A percentile compares a stretch with the other conserved stretches of the same genome.
These are phyloP conservation scores for Tieghemostelium lacteum DNA, from an alignment of 78 protist species.

Conservation along the genomic window DNA sequence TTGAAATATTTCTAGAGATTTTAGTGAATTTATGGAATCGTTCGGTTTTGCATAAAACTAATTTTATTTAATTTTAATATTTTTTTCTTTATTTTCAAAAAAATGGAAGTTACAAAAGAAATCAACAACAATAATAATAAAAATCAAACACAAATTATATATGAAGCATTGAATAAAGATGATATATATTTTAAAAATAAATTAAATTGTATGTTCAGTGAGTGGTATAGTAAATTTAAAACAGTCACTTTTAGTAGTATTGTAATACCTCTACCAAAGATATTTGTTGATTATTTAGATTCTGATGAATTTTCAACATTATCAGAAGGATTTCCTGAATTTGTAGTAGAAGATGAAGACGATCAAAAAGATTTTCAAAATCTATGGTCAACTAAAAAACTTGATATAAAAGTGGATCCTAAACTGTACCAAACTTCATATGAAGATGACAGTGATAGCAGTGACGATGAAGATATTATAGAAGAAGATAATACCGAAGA, in stretches of 20 bases:
- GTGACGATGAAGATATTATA: conserved; percentile 5
- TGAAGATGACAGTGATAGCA: background rate
- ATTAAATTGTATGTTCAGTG: conserved; percentile 20
- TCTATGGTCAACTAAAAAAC: conserved; percentile 15
- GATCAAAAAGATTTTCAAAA: conserved; percentile 17
- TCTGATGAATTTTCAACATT: conserved; percentile 30
- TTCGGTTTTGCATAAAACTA: too few relatives aligned
- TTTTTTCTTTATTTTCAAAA: background rate
- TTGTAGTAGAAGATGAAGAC: background rate
- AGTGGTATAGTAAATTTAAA: conserved; percentile 44
- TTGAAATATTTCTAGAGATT: too few relatives aligned
- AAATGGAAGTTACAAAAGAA: background rate
- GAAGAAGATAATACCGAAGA: conserved; percentile 13
- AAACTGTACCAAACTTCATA: conserved; percentile 49
- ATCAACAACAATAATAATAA: too few relatives aligned
- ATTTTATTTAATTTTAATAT: too few relatives aligned
- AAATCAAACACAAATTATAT: background rate
- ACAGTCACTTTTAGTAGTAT: conserved; percentile 35
- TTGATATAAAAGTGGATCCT: background rate
- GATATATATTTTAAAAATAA: conserved; percentile 25
- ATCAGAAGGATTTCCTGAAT: conserved; percentile 19
- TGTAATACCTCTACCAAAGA: conserved; percentile 35
- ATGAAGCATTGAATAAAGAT: background rate
- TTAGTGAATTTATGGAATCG: too few relatives aligned
- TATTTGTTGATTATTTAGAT: conserved; percentile 47